A percentile compares a stretch with the other conserved stretches of the same genome.
Evolutionary conservation across 352 stramenopile species (phyloP).

Genomic region (Stephanocyclus meneghinianus): DNA sequence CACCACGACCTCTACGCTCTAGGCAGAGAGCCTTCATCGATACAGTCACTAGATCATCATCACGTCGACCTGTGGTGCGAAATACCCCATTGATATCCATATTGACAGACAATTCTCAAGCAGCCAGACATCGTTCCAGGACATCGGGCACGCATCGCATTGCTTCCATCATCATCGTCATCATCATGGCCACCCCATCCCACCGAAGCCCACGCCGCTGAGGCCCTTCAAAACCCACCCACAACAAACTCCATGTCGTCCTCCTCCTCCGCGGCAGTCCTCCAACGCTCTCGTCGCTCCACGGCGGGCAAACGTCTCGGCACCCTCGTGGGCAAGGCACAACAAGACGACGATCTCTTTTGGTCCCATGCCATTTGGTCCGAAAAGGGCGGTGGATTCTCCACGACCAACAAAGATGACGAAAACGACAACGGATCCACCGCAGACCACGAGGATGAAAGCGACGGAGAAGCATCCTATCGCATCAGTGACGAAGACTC

Average conservation of each 20-base stretch:
- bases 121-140: too few species aligned
- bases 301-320: conserved; percentile 79
- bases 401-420: conserved; percentile 20
- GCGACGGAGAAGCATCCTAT: conserved; percentile 72
- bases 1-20: too few species aligned
- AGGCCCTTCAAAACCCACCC: background rate
- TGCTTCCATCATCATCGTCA: too few species aligned
- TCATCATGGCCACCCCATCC: too few species aligned
- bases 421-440: background rate
- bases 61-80: too few species aligned
- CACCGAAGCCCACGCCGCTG: background rate
- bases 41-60: too few species aligned
- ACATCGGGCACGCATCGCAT: too few species aligned
- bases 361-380: conserved; percentile 80
- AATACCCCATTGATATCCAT: too few species aligned
- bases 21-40: background rate
- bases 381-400: conserved; percentile 56
- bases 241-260: background rate
- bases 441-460: conserved; percentile 23
- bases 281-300: conserved; percentile 60
- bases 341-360: conserved; percentile 79
- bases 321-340: conserved; percentile 67
- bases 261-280: conserved; percentile 23
- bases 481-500: conserved; percentile 76
- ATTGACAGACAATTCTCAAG: too few species aligned